Conservation (phyloP, 2,329 filamentous ascomycete genomes). For the Xylariaceae sp. region DNA sequence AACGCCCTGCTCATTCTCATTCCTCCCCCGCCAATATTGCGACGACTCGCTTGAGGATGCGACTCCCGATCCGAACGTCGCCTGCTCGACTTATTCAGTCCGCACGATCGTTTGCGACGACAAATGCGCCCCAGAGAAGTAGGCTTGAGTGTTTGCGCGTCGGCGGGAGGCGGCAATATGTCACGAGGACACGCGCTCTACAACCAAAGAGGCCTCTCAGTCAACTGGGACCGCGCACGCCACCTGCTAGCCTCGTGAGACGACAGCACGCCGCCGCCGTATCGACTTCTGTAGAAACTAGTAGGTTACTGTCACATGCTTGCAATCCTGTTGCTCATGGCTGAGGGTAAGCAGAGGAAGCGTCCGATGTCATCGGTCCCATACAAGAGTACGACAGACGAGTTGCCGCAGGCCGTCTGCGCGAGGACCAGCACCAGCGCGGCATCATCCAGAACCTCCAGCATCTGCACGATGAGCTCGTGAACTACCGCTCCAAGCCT, state of each 20-base stretch:
- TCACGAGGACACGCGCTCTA: constrained; percentile 7
- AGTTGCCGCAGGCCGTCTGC: constrained; percentile 66
- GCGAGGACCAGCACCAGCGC: constrained; percentile 88
- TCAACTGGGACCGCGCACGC: constrained; percentile 4
- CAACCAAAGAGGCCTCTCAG: background rate
- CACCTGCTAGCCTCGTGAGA: constrained; percentile 8
- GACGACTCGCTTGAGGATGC: constrained; percentile 21
- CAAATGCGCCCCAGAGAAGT: constrained; percentile 11
- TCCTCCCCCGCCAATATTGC: background rate
- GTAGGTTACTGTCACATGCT: constrained; percentile 17
- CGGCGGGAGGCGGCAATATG: constrained; percentile 19
- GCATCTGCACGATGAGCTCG: constrained; percentile 78
- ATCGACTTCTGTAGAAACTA: constrained; percentile 17
- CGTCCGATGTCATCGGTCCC: constrained; percentile 54
- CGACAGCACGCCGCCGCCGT: constrained; percentile 22
- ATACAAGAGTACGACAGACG: constrained; percentile 83
- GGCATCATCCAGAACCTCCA: constrained; percentile 86
- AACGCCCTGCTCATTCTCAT: background rate
- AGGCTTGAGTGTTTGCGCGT: constrained; percentile 20
- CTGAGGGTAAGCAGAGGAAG: constrained; percentile 13
- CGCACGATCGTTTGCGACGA: constrained; percentile 18
- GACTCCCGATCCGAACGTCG: constrained; percentile 21
- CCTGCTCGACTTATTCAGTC: constrained; percentile 17
- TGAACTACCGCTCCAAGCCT: constrained; percentile 64
- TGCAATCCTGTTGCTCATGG: constrained; percentile 4